Evolutionary conservation across 441 rosid genomes (phyloP).

Genomic region (Metrosideros polymorpha): DNA sequence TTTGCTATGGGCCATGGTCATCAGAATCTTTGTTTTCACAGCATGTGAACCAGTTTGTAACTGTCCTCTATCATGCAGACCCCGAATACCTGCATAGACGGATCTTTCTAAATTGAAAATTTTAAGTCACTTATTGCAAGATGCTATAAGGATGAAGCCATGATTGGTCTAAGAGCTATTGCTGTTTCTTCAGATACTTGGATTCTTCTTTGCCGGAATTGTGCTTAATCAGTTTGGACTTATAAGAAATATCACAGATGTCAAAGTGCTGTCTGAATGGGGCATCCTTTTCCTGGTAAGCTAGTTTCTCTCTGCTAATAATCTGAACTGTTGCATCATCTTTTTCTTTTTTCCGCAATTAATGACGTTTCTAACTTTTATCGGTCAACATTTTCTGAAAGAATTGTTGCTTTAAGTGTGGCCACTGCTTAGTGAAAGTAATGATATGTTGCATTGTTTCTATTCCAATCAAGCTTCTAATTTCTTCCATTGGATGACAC

Average conservation of each 20-base stretch:
- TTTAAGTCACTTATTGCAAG: background rate
- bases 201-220: slow-evolving; percentile 96
- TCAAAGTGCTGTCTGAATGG: slow-evolving; percentile 96
- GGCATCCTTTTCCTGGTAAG: slow-evolving; percentile 97
- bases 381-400: background rate
- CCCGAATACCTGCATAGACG: background rate
- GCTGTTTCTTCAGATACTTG: slow-evolving; percentile 66
- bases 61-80: background rate
- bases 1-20: background rate
- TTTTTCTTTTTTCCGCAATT: background rate
- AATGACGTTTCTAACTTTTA: background rate
- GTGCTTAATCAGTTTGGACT: slow-evolving; percentile 88
- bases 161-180: background rate
- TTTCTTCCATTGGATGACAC: background rate
- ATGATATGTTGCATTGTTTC: background rate
- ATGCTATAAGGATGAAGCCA: background rate
- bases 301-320: background rate
- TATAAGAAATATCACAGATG: slow-evolving; percentile 87
- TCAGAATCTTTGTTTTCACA: background rate
- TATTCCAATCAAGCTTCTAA: background rate
- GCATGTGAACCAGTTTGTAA: background rate
- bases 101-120: background rate
- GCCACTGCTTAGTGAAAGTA: background rate
- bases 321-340: background rate
- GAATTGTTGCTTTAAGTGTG: background rate